phyloP scores from a whole-genome alignment of 495 filamentous ascomycete genomes.

The Talaromyces stipitatus region DNA sequence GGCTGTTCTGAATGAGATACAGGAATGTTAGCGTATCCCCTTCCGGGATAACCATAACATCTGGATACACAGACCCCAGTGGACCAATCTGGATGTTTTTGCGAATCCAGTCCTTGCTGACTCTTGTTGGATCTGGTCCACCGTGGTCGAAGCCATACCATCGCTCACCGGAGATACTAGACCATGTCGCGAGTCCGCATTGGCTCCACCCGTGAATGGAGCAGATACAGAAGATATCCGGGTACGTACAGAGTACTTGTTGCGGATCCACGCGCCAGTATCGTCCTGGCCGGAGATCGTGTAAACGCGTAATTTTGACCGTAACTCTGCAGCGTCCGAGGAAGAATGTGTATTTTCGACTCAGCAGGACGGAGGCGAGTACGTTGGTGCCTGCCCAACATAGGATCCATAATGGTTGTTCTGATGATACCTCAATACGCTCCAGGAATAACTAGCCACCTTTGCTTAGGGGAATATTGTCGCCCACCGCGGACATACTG shows the following conservation, averaged over 20 bases:
- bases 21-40: conserved; percentile 42
- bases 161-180: conserved; percentile 36
- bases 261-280: conserved; percentile 39
- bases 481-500: too few species aligned
- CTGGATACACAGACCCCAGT: conserved; percentile 31
- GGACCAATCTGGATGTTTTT: conserved; percentile 39
- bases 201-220: conserved; percentile 40
- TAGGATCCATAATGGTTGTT: conserved; percentile 34
- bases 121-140: conserved; percentile 31
- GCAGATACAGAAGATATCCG: conserved; percentile 39
- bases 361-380: too few species aligned
- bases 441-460: conserved; percentile 33
- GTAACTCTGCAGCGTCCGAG: conserved; percentile 22
- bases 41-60: conserved; percentile 34
- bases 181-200: conserved; percentile 41
- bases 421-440: conserved; percentile 17
- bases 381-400: conserved; percentile 43
- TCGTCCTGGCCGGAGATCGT: conserved; percentile 45
- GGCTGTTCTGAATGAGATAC: conserved; percentile 40
- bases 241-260: conserved; percentile 32
- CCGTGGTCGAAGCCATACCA: conserved; percentile 37
- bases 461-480: conserved; percentile 24
- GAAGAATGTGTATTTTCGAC: too few species aligned
- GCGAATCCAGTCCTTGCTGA: conserved; percentile 36
- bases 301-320: conserved; percentile 36